Conservation (phyloP, 75 land plant genomes). For the Picea sitchensis region DNA sequence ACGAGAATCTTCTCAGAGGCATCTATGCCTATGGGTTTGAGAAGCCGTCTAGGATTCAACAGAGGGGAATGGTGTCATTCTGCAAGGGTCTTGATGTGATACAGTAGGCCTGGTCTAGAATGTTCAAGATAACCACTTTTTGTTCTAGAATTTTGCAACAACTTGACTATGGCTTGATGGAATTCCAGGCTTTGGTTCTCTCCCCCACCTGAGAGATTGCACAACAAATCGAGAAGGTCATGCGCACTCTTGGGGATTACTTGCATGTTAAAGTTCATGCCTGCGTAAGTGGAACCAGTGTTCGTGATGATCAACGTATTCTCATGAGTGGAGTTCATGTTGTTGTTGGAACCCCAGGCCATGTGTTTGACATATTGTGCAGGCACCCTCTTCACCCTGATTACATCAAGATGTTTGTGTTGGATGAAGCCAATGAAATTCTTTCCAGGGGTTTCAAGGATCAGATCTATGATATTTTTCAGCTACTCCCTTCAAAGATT, state of each 20-base stretch:
- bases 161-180: constrained; percentile 53
- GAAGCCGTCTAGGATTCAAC: constrained; percentile 78
- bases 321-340: constrained; percentile 67
- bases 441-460: constrained; percentile 69
- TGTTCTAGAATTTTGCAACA: constrained; percentile 78
- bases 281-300: constrained; percentile 80
- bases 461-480: constrained; percentile 49
- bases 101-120: too few relatives aligned
- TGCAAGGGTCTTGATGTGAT: too few relatives aligned
- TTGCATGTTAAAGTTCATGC: constrained; percentile 80
- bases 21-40: constrained; percentile 87
- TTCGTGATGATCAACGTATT: constrained; percentile 60
- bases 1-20: constrained; percentile 81
- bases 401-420: constrained; percentile 66
- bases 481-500: constrained; percentile 40
- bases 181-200: constrained; percentile 66
- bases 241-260: constrained; percentile 73
- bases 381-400: constrained; percentile 61
- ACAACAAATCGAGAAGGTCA: constrained; percentile 72
- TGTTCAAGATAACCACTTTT: constrained; percentile 72
- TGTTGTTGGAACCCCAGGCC: constrained; percentile 79
- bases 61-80: constrained; percentile 74
- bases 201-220: constrained; percentile 75
- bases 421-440: constrained; percentile 83
- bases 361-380: constrained; percentile 67